Base-by-base conservation (phyloP, 257 asterid species). In the Oldenlandia corymbosa region DNA sequence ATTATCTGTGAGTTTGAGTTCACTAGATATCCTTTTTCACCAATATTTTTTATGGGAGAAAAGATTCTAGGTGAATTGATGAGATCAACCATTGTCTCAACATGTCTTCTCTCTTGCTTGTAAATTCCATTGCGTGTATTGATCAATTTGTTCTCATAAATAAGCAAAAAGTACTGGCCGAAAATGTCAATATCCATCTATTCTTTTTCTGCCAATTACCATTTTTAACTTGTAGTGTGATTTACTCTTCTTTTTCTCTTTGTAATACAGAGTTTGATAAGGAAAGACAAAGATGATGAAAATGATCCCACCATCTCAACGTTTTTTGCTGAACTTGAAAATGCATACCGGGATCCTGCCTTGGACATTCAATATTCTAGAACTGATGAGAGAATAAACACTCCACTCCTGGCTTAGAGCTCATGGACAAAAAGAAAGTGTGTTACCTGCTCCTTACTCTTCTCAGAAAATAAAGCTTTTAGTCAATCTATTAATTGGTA, bases 331-430 rank as follows among this genome's bases (percentile, higher is more conserved):
- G 71, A 71, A 73, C 90, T 93, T 7, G 73, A 70, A 36, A 81
- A 83, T 21, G 94, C 95, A 9, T 93, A 93, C 70, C 74, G 69
- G 11, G 94, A 90, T 76, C 99, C 99, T 20, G 80, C 88, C 4
- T 66, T 81, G 78, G 72, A 20, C 75, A 75, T 62, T 59, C 70
- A 55, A 51, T 63, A 62, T 59, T 66, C 91, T 20, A 76, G 51
- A 62, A 55, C 65, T 47, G 47, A 75, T 47, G 86, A 73, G 66
- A 75, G 81, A 4, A 77, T 82, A 54, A 74, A 61, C 58, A 53
- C 94, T 60, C 97, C 97, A 61, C 86, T 93, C 58, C 87, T 93
- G 18, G 13, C 45, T 17, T 56, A 56, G 7, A 46, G 43, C 49
- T 31, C 24, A 50, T 30, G 30, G 27, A 45, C 46, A 17, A 60